Conservation (phyloP, 1,284 basidiomycete genomes). For the Austroboletus niveus region DNA sequence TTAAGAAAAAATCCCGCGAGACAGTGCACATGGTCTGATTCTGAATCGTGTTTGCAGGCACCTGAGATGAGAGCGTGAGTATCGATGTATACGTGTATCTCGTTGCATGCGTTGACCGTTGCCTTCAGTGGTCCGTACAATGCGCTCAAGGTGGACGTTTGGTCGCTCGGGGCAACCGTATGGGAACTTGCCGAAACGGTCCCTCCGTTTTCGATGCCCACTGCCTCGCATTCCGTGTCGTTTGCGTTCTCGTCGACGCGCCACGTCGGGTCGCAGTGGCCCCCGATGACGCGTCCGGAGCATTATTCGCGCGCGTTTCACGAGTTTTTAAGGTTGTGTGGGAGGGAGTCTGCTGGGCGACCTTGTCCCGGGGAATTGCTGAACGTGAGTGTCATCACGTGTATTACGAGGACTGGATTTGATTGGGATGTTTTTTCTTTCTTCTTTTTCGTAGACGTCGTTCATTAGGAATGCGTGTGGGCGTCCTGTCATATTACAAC, state of each 20-base stretch:
- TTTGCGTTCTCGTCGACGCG: conserved; percentile 40
- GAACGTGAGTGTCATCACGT: conserved; percentile 45
- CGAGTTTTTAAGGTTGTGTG: conserved; percentile 69
- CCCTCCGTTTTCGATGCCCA: conserved; percentile 65
- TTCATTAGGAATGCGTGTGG: conserved; percentile 70
- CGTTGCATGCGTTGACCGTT: not conserved
- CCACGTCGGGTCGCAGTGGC: conserved; percentile 60
- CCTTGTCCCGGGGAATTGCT: conserved; percentile 58
- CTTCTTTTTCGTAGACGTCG: conserved; percentile 37
- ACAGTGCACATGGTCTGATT: conserved; percentile 9
- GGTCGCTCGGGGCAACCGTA: conserved; percentile 78
- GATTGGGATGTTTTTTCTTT: conserved; percentile 6
- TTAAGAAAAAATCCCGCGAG: not conserved
- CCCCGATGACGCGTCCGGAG: conserved; percentile 55
- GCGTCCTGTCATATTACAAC: conserved; percentile 58
- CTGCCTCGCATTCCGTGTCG: conserved; percentile 16
- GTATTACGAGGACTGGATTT: no score
- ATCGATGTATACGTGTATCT: not conserved
- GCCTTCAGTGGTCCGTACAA: conserved; percentile 60
- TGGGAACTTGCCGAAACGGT: conserved; percentile 77
- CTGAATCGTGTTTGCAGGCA: conserved; percentile 34
- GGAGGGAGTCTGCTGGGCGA: conserved; percentile 53
- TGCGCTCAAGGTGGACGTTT: conserved; percentile 71
- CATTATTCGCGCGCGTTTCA: conserved; percentile 68
- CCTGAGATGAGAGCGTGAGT: conserved; percentile 66